phyloP scores from a whole-genome alignment of 805 yeast genomes.

The Tetrapisispora phaffii region DNA sequence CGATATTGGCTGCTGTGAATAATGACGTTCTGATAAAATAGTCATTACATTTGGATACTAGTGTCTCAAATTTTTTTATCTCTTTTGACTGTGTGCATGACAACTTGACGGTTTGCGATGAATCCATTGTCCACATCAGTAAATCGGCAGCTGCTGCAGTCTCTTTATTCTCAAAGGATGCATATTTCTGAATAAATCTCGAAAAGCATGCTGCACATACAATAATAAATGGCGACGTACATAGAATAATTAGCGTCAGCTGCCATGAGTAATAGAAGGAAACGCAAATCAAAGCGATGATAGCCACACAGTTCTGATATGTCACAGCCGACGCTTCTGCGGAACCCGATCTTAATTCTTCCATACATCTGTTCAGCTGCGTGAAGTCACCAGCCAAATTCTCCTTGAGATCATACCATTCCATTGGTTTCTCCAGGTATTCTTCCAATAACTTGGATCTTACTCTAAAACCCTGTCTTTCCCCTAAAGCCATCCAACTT shows the following conservation, averaged over 20 bases:
- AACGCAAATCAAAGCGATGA: slow-evolving; percentile 45
- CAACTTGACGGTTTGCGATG: slow-evolving; percentile 51
- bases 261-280: slow-evolving; percentile 80
- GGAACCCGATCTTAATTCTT: slow-evolving; percentile 58
- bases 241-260: slow-evolving; percentile 66
- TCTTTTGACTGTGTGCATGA: slow-evolving; percentile 52
- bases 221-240: slow-evolving; percentile 61
- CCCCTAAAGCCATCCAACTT: slow-evolving; percentile 65
- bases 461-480: slow-evolving; percentile 50
- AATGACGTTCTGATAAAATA: slow-evolving; percentile 38
- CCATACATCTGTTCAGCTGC: slow-evolving; percentile 61
- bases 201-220: slow-evolving; percentile 42
- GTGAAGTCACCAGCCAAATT: slow-evolving; percentile 54
- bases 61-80: slow-evolving; percentile 30
- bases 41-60: slow-evolving; percentile 26
- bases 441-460: slow-evolving; percentile 38
- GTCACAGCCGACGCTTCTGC: slow-evolving; percentile 57
- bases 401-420: slow-evolving; percentile 54
- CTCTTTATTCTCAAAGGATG: slow-evolving; percentile 46
- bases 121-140: slow-evolving; percentile 59
- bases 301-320: slow-evolving; percentile 43
- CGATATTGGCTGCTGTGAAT: slow-evolving; percentile 44
- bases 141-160: slow-evolving; percentile 49
- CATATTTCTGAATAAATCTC: slow-evolving; percentile 37
- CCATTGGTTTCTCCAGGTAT: slow-evolving; percentile 36